These are phyloP conservation scores for Wickerhamiella bombiphila DNA, from an alignment of 805 yeast genomes.

Conservation along the genomic window DNA sequence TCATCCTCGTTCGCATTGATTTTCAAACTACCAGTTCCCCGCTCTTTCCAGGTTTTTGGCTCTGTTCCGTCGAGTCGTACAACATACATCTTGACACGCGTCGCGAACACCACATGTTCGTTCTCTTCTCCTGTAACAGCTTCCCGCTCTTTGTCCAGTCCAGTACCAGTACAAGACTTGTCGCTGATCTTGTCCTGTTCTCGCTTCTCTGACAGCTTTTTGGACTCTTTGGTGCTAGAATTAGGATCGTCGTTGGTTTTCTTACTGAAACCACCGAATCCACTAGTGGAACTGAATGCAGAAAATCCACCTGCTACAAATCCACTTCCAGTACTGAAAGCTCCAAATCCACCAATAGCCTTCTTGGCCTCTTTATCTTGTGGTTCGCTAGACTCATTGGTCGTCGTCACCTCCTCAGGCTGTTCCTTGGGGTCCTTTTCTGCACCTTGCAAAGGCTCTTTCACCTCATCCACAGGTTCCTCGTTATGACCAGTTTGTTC, in stretches of 20 bases:
- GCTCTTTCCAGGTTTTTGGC: slow-evolving; percentile 74
- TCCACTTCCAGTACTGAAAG: neutral
- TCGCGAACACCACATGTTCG: slow-evolving; percentile 52
- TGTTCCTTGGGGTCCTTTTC: too few relatives aligned
- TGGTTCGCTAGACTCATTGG: neutral
- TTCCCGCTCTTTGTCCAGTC: slow-evolving; percentile 1
- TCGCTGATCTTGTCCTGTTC: too few relatives aligned
- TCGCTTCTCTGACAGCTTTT: neutral
- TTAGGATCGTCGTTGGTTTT: too few relatives aligned
- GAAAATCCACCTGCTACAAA: slow-evolving; percentile 1
- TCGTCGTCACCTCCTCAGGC: too few relatives aligned
- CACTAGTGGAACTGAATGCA: neutral
- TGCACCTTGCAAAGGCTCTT: too few relatives aligned
- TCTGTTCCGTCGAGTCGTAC: slow-evolving; percentile 43
- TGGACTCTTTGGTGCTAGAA: neutral
- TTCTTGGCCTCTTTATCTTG: neutral
- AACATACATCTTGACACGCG: slow-evolving; percentile 66
- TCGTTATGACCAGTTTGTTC: too few relatives aligned
- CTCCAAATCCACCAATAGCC: slow-evolving; percentile 1
- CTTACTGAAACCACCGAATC: neutral
- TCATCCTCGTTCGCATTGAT: slow-evolving; percentile 35
- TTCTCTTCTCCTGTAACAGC: slow-evolving; percentile 72
- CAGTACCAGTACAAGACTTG: neutral
- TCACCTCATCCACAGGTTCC: too few relatives aligned
- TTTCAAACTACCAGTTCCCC: slow-evolving; percentile 82